A percentile compares a stretch with the other conserved stretches of the same genome.
phyloP scores from a whole-genome alignment of 257 asterid species.

The Nicotiana sylvestris region DNA sequence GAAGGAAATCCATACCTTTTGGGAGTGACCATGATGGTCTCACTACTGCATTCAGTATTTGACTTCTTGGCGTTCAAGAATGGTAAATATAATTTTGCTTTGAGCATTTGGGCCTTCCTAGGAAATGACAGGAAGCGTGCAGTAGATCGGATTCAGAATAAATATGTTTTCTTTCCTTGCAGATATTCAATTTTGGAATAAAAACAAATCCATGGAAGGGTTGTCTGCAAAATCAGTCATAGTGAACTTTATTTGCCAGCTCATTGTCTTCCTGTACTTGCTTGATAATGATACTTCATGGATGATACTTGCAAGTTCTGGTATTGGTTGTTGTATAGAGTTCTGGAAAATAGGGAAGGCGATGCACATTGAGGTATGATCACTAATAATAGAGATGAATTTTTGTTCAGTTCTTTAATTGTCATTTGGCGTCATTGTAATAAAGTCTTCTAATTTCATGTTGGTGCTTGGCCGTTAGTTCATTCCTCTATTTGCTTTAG shows the following conservation, averaged over 20 bases:
- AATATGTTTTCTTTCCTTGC: constrained; percentile 18
- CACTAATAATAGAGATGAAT: constrained; percentile 1
- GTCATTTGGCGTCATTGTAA: neutral
- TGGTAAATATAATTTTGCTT: constrained; percentile 39
- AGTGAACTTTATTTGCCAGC: constrained; percentile 84
- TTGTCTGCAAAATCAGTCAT: constrained; percentile 91
- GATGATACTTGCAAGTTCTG: constrained; percentile 99
- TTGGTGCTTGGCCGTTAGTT: neutral
- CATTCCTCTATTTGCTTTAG: neutral
- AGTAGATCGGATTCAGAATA: neutral
- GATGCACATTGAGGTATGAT: constrained; percentile 89
- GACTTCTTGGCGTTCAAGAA: constrained; percentile 97
- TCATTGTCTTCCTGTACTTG: constrained; percentile 84
- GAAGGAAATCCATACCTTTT: constrained; percentile 96
- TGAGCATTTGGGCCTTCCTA: neutral
- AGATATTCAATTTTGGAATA: constrained; percentile 99
- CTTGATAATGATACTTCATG: constrained; percentile 98
- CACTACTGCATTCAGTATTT: constrained; percentile 78
- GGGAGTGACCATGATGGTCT: constrained; percentile 83
- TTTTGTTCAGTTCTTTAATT: neutral
- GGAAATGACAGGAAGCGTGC: neutral
- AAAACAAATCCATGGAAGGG: constrained; percentile 99
- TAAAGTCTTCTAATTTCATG: neutral
- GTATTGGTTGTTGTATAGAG: constrained; percentile 97
- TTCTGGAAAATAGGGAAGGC: constrained; percentile 99